A percentile compares a stretch with the other conserved stretches of the same genome.
Conservation (phyloP, 352 stramenopile genomes). For the Phytopythium delawarense region DNA sequence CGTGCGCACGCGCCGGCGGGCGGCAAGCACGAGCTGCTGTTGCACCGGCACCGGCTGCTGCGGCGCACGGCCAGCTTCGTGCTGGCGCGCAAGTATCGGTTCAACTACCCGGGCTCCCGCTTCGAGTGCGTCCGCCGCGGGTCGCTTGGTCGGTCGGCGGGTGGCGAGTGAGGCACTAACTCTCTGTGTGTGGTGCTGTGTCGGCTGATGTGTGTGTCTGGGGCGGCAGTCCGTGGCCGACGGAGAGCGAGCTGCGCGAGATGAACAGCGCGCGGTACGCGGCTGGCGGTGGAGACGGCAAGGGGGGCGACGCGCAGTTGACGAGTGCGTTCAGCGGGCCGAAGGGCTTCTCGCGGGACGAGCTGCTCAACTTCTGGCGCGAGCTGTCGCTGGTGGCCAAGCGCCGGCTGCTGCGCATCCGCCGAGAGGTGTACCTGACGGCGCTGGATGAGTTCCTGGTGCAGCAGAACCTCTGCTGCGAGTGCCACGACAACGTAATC, state of each 20-base stretch:
- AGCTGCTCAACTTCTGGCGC: slow-evolving; percentile 82
- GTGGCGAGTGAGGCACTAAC: no score
- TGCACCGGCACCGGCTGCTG: slow-evolving; percentile 57
- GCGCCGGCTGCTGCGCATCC: slow-evolving; percentile 62
- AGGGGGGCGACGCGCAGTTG: neutral
- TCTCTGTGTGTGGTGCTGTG: neutral
- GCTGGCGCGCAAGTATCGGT: slow-evolving; percentile 72
- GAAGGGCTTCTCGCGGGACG: slow-evolving; percentile 60
- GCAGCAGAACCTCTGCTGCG: slow-evolving; percentile 71
- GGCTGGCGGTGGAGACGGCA: neutral
- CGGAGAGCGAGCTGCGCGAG: slow-evolving; percentile 25
- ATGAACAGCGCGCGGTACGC: slow-evolving; percentile 15
- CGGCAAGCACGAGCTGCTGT: slow-evolving; percentile 36
- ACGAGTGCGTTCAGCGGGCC: slow-evolving; percentile 22
- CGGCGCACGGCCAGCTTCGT: slow-evolving; percentile 65
- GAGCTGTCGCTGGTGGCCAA: slow-evolving; percentile 64
- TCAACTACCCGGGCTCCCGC: slow-evolving; percentile 13
- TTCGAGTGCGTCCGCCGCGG: slow-evolving; percentile 11
- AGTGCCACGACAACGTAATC: slow-evolving; percentile 82
- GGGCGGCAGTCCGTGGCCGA: slow-evolving; percentile 28
- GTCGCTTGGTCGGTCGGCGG: no score
- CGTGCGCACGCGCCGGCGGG: slow-evolving; percentile 18
- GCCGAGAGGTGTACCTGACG: slow-evolving; percentile 61
- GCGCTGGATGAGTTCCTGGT: slow-evolving; percentile 75
- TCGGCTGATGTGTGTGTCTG: neutral